Evolutionary conservation across 192 early-diverging fungal genomes (phyloP).

Genomic region (Podila horticola): DNA sequence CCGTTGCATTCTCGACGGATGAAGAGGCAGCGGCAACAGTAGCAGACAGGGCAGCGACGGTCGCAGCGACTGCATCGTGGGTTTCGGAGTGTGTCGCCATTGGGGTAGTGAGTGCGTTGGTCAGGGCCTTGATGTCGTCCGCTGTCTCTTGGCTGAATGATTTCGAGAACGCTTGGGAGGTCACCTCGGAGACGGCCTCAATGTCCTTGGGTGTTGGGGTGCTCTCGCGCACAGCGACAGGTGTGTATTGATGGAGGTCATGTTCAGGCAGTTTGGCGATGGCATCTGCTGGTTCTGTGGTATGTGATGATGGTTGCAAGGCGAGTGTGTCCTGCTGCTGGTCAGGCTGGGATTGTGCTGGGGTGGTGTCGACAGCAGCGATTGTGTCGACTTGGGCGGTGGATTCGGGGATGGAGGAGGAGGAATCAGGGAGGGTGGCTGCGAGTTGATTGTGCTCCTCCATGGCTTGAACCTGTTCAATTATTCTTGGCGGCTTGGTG

Average conservation of each 20-base stretch:
- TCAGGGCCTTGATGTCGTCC: constrained; percentile 32
- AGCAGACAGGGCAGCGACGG: constrained; percentile 21
- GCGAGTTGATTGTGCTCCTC: constrained; percentile 2
- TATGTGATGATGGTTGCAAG: neutral
- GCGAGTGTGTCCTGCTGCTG: too few relatives aligned
- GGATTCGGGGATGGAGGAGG: constrained; percentile 1
- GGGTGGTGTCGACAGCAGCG: neutral
- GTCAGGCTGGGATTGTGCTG: neutral
- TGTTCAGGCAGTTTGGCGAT: neutral
- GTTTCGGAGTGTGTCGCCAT: constrained; percentile 10
- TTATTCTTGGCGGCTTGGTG: neutral
- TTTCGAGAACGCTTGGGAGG: constrained; percentile 1
- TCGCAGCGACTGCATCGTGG: constrained; percentile 8
- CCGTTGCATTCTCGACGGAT: neutral
- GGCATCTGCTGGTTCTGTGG: neutral
- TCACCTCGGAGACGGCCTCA: constrained; percentile 9
- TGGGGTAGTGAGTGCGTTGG: constrained; percentile 37
- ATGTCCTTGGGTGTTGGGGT: constrained; percentile 6
- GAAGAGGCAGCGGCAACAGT: constrained; percentile 15
- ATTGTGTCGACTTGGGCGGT: neutral
- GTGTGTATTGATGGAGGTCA: neutral
- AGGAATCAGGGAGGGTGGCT: constrained; percentile 4
- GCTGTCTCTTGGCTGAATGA: constrained; percentile 8
- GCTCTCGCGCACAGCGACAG: neutral
- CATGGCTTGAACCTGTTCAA: constrained; percentile 3